phyloP scores from a whole-genome alignment of 257 asterid species.

The Fraxinus excelsior region DNA sequence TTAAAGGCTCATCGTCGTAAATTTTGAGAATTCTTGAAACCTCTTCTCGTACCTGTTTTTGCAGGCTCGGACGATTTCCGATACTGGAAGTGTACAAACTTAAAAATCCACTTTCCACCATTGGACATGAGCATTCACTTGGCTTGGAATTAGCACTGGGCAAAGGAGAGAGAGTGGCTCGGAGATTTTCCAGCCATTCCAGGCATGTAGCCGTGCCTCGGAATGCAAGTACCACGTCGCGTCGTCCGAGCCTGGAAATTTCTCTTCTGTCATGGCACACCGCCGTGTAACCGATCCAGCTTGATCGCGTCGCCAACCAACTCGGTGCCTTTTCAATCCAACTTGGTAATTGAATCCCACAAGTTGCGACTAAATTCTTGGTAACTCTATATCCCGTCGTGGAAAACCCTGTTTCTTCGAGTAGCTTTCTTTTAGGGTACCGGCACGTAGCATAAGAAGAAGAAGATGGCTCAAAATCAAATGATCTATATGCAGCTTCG shows the following conservation, averaged over 20 bases:
- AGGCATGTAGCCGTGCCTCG: slow-evolving; percentile 85
- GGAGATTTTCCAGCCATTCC: slow-evolving; percentile 85
- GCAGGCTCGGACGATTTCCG: slow-evolving; percentile 53
- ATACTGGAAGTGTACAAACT: slow-evolving; percentile 71
- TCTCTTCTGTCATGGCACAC: slow-evolving; percentile 63
- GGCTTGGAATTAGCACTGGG: background rate
- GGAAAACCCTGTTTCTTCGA: slow-evolving; percentile 38
- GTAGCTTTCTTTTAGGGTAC: slow-evolving; percentile 44
- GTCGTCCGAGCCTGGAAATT: slow-evolving; percentile 72
- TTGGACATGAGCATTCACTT: slow-evolving; percentile 35
- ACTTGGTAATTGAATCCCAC: slow-evolving; percentile 58
- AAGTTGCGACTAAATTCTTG: slow-evolving; percentile 56
- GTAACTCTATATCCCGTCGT: slow-evolving; percentile 68
- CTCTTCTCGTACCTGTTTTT: slow-evolving; percentile 49
- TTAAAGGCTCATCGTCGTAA: slow-evolving; percentile 58
- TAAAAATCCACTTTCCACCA: slow-evolving; percentile 91
- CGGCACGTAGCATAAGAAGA: slow-evolving; percentile 51
- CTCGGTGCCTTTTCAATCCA: slow-evolving; percentile 59
- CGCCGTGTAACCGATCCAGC: slow-evolving; percentile 90
- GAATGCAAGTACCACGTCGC: slow-evolving; percentile 81
- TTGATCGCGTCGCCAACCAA: slow-evolving; percentile 58
- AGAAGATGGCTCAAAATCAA: slow-evolving; percentile 59
- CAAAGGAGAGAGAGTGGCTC: slow-evolving; percentile 68
- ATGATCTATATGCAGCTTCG: slow-evolving; percentile 71
- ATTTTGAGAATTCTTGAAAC: slow-evolving; percentile 41